Conservation (phyloP, 257 asterid species). For the Solanum gandarillasii region DNA sequence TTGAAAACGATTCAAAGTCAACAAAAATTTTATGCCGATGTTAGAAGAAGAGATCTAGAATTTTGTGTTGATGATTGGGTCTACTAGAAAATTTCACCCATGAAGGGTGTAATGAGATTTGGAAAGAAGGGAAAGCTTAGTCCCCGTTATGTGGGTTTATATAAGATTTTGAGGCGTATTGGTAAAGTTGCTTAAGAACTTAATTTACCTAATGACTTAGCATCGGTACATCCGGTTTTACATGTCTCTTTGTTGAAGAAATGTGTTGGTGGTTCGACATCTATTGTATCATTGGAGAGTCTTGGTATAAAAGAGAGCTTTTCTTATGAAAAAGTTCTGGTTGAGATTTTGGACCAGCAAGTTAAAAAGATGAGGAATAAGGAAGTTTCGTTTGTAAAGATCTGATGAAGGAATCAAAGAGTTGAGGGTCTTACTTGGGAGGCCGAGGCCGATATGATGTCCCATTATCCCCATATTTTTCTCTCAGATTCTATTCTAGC, state of each 20-base stretch:
- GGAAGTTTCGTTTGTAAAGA: not conserved
- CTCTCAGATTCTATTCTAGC: not conserved
- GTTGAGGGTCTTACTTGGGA: not conserved
- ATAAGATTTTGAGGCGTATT: not conserved
- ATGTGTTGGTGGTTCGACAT: not conserved
- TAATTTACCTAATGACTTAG: no score
- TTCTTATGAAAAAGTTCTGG: no score
- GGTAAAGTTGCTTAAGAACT: not conserved
- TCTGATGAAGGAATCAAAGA: not conserved
- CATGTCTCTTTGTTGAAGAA: not conserved
- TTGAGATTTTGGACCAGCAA: not conserved
- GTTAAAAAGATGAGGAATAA: not conserved
- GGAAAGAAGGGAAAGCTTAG: not conserved
- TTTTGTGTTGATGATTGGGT: no score
- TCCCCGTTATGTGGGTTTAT: not conserved
- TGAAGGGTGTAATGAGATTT: not conserved
- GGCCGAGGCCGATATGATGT: not conserved
- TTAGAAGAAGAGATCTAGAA: no score
- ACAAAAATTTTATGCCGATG: no score
- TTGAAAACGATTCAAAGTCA: no score
- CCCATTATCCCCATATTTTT: not conserved
- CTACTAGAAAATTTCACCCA: not conserved
- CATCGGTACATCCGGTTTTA: not conserved
- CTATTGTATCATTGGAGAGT: not conserved
- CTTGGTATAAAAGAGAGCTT: not conserved